Conservation (phyloP, 371 early-diverging fungal species). For the Rozella allomycis region DNA sequence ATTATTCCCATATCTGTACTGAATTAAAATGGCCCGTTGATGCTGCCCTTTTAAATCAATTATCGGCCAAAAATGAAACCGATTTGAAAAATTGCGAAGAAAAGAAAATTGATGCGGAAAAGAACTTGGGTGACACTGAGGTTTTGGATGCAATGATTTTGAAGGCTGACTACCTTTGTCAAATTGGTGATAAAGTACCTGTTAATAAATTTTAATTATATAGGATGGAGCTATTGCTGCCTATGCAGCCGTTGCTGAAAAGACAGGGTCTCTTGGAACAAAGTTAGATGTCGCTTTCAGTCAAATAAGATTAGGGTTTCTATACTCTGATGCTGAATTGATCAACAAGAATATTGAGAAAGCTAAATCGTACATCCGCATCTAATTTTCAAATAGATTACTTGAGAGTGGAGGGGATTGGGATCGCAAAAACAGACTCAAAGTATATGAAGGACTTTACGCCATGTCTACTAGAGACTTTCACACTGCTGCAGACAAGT, state of each 20-base stretch:
- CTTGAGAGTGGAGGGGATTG: conserved; percentile 98
- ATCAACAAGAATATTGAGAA: conserved; percentile 57
- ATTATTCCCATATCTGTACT: conserved; percentile 2
- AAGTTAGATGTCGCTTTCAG: conserved; percentile 81
- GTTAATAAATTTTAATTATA: not conserved
- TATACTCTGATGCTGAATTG: conserved; percentile 56
- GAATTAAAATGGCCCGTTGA: too few relatives aligned
- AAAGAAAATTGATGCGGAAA: conserved; percentile 61
- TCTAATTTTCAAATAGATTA: conserved; percentile 19
- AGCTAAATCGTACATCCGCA: conserved; percentile 28
- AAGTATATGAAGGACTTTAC: conserved; percentile 92
- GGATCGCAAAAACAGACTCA: conserved; percentile 97
- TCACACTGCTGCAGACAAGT: conserved; percentile 64
- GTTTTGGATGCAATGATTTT: conserved; percentile 68
- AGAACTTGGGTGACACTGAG: conserved; percentile 83
- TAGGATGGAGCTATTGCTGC: conserved; percentile 65
- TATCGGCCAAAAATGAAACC: conserved; percentile 28
- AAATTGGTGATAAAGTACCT: conserved; percentile 79
- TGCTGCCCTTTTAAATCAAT: not conserved
- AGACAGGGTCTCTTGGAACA: conserved; percentile 69
- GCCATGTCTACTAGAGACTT: conserved; percentile 83
- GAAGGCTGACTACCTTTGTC: conserved; percentile 72
- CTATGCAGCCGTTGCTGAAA: conserved; percentile 54
- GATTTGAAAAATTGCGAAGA: conserved; percentile 53
- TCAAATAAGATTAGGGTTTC: conserved; percentile 79